Evolutionary conservation across 2,329 filamentous ascomycete species (phyloP), one percentile per base, ranked within the genome.

Genomic region (Cordyceps farinosa): DNA sequence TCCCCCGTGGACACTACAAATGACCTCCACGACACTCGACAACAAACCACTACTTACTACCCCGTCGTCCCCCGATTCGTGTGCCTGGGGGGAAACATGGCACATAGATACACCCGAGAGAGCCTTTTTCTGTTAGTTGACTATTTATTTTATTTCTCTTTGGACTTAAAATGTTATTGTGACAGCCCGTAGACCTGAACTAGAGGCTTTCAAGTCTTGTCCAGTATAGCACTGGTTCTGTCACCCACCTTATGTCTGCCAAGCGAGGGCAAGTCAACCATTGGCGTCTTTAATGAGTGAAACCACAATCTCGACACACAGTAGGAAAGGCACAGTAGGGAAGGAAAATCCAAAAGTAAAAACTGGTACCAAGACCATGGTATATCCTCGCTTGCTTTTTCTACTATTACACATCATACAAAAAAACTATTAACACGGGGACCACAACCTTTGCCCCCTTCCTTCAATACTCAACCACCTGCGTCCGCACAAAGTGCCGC

Each of bases 41-140:
- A 60, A 50, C 50, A 42, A 61, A 61, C 34, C 38, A 61, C 58
- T 27, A 52, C 58, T 38, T 53, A 61, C 58, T 53, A 45, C 36
- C 53, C 48, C 30, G 4, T 36, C 29, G 17, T 38, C 27, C 36
- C 58, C 58, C 48, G 50, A 47, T 47, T 36, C 30, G 48, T 15
- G 47, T 52, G 58, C 38, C 29, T 34, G 30, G 58, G 22, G 22
- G 38, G 58, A 36, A 53, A 52, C n/a, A 52, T 52, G 48, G 48
- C 50, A 61, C 48, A 17, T 32, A 50, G 40, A 42, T 9, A 42
- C 47, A 61, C 58, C 48, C 27, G 47, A 60, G 56, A 61, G 58
- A 60, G 57, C 57, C 57, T 52, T 60, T 22, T 42, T 61, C 47
- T 61, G 58, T 61, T 61, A 61, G 58, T 61, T 53, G 52, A 53